Evolutionary conservation across 169 alveolate genomes (phyloP), one percentile per base, ranked within the genome.

Genomic region (Pseudocohnilembus persalinus): DNA sequence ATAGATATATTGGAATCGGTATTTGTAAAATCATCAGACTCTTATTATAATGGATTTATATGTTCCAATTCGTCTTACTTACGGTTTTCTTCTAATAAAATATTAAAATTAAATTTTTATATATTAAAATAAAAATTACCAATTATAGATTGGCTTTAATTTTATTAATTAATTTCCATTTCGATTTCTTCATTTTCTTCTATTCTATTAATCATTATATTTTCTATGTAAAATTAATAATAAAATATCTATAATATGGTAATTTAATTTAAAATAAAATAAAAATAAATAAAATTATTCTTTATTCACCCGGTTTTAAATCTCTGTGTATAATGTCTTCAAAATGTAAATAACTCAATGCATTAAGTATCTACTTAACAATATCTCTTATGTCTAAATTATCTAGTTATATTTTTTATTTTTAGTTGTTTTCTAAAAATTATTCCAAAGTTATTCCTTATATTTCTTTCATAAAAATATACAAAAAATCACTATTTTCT

Each of bases 231-330:
- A 6, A 15, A 16, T 29, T 29, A 76, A 29, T 29, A 30, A 27
- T 29, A 76, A 29, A 35, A 31, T 0, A 4, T 0, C 26, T 1
- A 6, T 27, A 1, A 0, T 31, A 76, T n/a, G n/a, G n/a, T n/a
- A n/a, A n/a, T n/a, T n/a, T n/a, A n/a, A n/a, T n/a, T n/a, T n/a
- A n/a, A n/a, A n/a, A n/a, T n/a, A n/a, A n/a, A n/a, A n/a, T n/a
- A n/a, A n/a, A n/a, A n/a, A n/a, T n/a, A n/a, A n/a, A n/a, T n/a
- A n/a, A n/a, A n/a, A n/a, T n/a, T n/a, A n/a, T n/a, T n/a, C n/a
- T n/a, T n/a, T n/a, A n/a, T 29, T 75, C 29, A 79, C 84, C 74
- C 49, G 84, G 84, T 79, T 79, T 79, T 63, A 79, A 64, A 29
- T 79, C 84, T 79, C 84, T 64, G 31, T 79, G 84, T 15, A 79